Evolutionary conservation across 1,139 yeast species (phyloP).

Genomic region (Sugiyamaella paludigena): DNA sequence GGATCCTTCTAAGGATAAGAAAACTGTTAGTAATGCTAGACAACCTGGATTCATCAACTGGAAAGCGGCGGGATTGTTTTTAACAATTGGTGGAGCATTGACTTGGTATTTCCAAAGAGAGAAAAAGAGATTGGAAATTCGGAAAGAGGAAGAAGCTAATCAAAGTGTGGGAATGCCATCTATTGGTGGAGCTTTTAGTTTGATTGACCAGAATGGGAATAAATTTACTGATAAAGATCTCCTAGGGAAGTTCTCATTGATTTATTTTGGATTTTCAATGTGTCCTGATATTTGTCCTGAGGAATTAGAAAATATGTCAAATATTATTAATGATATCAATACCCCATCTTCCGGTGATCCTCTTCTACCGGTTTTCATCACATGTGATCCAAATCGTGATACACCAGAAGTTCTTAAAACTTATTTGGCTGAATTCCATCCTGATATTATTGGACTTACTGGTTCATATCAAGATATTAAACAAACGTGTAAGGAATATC

Average conservation of each 20-base stretch:
- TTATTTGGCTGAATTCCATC: slow-evolving; percentile 84
- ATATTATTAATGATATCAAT: slow-evolving; percentile 61
- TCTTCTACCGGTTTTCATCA: slow-evolving; percentile 81
- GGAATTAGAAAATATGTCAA: slow-evolving; percentile 86
- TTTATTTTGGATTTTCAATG: slow-evolving; percentile 93
- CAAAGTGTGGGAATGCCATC: slow-evolving; percentile 89
- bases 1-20: slow-evolving; percentile 33
- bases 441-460: slow-evolving; percentile 82
- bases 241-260: slow-evolving; percentile 69
- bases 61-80: slow-evolving; percentile 71
- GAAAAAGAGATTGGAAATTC: slow-evolving; percentile 67
- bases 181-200: slow-evolving; percentile 84
- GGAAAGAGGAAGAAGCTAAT: slow-evolving; percentile 76
- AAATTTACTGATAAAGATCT: slow-evolving; percentile 74
- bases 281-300: slow-evolving; percentile 99
- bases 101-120: slow-evolving; percentile 69
- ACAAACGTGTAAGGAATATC: slow-evolving; percentile 75
- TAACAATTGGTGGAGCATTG: slow-evolving; percentile 65
- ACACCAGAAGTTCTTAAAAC: slow-evolving; percentile 76
- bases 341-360: slow-evolving; percentile 46
- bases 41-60: slow-evolving; percentile 75
- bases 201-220: slow-evolving; percentile 68
- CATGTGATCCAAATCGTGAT: slow-evolving; percentile 96
- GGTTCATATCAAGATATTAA: slow-evolving; percentile 86
- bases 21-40: slow-evolving; percentile 35